A percentile compares a stretch with the other conserved stretches of the same genome.
phyloP scores from a whole-genome alignment of 1,284 basidiomycete genomes.

The Cutaneotrichosporon dermatis region DNA sequence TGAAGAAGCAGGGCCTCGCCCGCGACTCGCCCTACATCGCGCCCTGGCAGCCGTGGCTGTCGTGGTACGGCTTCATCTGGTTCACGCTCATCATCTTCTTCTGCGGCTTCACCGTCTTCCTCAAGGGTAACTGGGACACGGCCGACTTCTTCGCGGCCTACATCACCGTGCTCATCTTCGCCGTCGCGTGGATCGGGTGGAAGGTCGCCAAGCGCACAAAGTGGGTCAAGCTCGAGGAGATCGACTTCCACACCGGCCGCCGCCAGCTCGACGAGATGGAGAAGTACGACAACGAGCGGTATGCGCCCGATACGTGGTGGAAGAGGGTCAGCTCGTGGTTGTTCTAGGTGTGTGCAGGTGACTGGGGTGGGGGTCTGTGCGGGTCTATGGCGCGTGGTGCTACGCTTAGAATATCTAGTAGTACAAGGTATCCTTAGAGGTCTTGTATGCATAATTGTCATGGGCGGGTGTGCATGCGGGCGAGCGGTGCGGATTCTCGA shows the following conservation, averaged over 20 bases:
- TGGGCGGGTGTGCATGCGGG: too few species aligned
- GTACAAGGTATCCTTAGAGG: too few species aligned
- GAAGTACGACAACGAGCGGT: conserved; percentile 31
- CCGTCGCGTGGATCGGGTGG: conserved; percentile 59
- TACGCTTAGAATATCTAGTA: too few species aligned
- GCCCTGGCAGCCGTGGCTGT: conserved; percentile 18
- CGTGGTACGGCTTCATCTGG: conserved; percentile 27
- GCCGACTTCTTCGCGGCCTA: conserved; percentile 49
- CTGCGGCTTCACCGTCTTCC: conserved; percentile 55
- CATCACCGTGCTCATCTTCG: conserved; percentile 35
- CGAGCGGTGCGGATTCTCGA: too few species aligned
- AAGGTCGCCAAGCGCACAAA: conserved; percentile 57
- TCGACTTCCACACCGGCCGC: conserved; percentile 63
- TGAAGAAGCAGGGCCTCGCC: conserved; percentile 58
- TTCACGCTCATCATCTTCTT: conserved; percentile 39
- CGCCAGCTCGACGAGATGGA: conserved; percentile 61
- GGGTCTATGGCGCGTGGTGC: too few species aligned
- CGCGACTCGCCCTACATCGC: conserved; percentile 56
- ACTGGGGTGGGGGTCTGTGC: too few species aligned
- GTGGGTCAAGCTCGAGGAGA: conserved; percentile 55
- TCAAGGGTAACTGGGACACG: conserved; percentile 56
- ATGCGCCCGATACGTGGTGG: conserved; percentile 23
- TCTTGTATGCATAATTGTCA: too few species aligned
- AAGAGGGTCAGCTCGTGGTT: conserved; percentile 27
- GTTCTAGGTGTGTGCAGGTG: conserved; percentile 22